Evolutionary conservation across 331 rosid species (phyloP), one percentile per base, ranked within the genome.

Genomic region (Arachis monticola): DNA sequence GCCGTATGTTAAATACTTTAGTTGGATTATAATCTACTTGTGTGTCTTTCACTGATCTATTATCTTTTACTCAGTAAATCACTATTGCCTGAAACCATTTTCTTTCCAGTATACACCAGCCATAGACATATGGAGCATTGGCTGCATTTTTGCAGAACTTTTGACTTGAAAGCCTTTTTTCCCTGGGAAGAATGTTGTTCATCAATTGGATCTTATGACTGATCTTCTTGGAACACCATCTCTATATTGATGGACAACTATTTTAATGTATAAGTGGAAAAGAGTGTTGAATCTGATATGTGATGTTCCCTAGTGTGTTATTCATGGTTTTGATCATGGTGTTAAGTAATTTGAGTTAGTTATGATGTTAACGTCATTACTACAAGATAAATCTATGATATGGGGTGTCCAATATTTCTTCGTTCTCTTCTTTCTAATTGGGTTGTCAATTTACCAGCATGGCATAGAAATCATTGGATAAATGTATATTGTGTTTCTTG

Each of bases 271-370:
- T 66, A 60, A 14, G 13, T 35, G 35, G 7, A 30, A 31, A 46
- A 67, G 11, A 12, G 53, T n/a, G 75, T 11, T 53, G 67, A 14
- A 60, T 74, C 53, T 8, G 32, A 73, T 64, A 48, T 80, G 63
- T 7, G 55, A 59, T 57, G 68, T 67, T 46, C 30, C 42, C 13
- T 46, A 38, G n/a, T 69, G 11, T 55, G 60, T 57, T 57, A 32
- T 63, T 63, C 32, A 47, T 60, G 73, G 59, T 77, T 42, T 81
- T 77, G 69, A 70, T 78, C 68, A 30, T 57, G 51, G 64, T 60
- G 38, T 69, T 10, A 38, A 38, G 14, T 57, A 46, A 38, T 53
- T 77, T 67, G 2, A 17, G 60, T 71, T 69, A 72, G 35, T 64
- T 72, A 52, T 31, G 64, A 68, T 61, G 52, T 73, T 63, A 47